Base-by-base conservation (phyloP, 2,329 filamentous ascomycete species). In the Ophiostoma fasciatum region DNA sequence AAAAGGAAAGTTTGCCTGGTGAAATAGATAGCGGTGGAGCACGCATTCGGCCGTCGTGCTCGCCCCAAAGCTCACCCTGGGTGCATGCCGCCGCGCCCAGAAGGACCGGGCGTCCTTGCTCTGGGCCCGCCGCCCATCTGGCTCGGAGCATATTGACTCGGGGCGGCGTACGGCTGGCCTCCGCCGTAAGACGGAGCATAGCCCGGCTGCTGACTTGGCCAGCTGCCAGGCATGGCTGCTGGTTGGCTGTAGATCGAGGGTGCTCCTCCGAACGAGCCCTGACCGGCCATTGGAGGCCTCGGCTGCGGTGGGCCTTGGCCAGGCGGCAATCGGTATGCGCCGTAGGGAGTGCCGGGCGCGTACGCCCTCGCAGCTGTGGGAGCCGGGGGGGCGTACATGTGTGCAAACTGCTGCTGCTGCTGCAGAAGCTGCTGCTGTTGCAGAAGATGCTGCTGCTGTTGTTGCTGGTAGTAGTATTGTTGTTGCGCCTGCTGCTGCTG, bases 401-500 rank as follows among this genome's bases (percentile, higher is more conserved):
- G 51, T 10, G 27, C 37, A 9, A 27, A 36, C 25, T 39, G 31
- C 17, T 53, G 51, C 34, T 53, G 51, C 27, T 54, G 39, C 23
- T 25, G 35, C 11, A 21, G 33, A 14, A 18, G 8, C 4, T 20
- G 18, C 12, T 36, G 34, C 20, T 31, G 28, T 29, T 31, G 28
- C 34, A 60, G 50, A 28, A 51, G 49, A 28, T 52, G 48, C 32
- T 51, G 49, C 19, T 54, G 48, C 10, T 51, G 50, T n/a, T 41
- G 43, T 14, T 39, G 42, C 20, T 44, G 37, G 12, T 35, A 51
- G 13, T 53, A 51, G 37, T 54, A 50, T 28, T 55, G 40, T 29
- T 51, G 57, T 35, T 62, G 51, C 22, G 36, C 48, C 35, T 61
- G 50, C 21, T 51, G 50, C 33, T 54, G 52, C 34, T 56, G 52